These are phyloP conservation scores for Kwoniella bestiolae DNA, from an alignment of 768 basidiomycete genomes.

Conservation along the genomic window DNA sequence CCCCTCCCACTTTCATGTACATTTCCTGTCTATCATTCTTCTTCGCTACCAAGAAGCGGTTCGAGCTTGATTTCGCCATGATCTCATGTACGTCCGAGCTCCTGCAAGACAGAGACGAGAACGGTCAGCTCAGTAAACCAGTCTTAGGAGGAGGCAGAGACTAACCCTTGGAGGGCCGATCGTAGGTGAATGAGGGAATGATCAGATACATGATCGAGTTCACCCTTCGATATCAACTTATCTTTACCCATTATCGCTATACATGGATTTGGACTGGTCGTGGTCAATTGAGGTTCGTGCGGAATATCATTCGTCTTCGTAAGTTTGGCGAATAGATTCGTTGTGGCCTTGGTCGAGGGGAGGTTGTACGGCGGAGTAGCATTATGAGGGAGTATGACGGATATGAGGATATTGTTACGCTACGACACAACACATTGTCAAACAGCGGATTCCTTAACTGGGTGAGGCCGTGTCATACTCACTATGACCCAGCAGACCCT, in stretches of 20 bases:
- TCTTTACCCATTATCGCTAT: not conserved
- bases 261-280: conserved; percentile 9
- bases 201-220: conserved; percentile 24
- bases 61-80: conserved; percentile 31
- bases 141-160: not conserved
- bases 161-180: conserved; percentile 21
- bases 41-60: conserved; percentile 35
- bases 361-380: conserved; percentile 1
- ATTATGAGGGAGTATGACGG: conserved; percentile 7
- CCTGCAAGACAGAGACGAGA: not conserved
- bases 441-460: not conserved
- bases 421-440: conserved; percentile 2
- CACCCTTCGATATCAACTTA: conserved; percentile 3
- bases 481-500: conserved; percentile 40
- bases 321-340: conserved; percentile 24
- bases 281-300: conserved; percentile 1
- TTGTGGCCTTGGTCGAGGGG: conserved; percentile 12
- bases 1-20: conserved; percentile 40
- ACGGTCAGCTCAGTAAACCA: not conserved
- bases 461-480: conserved; percentile 17
- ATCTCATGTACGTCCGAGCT: conserved; percentile 25
- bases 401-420: conserved; percentile 35
- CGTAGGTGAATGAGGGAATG: conserved; percentile 28
- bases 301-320: not conserved
- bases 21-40: conserved; percentile 17